Conservation (phyloP, 2,329 filamentous ascomycete genomes). For the Allantophomopsis lycopodina region DNA sequence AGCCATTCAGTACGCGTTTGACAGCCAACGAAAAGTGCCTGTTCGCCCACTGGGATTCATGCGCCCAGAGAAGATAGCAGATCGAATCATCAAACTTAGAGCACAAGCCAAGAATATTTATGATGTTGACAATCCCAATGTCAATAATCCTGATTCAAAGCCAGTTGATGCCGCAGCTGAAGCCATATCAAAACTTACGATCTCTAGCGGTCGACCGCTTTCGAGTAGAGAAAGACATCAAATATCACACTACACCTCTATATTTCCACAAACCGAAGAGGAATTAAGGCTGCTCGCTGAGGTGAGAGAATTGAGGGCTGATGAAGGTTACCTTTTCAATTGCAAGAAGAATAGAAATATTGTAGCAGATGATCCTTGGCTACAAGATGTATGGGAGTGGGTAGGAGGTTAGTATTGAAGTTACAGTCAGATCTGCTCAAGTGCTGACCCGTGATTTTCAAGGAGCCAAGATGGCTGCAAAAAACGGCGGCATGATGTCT, state of each 20-base stretch:
- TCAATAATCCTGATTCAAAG: not conserved
- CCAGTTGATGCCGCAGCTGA: not conserved
- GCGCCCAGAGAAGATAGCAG: conserved; percentile 36
- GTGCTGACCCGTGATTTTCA: conserved; percentile 10
- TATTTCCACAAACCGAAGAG: not conserved
- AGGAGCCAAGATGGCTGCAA: conserved; percentile 51
- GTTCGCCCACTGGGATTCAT: not conserved
- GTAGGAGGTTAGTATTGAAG: conserved; percentile 40
- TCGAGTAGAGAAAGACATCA: conserved; percentile 46
- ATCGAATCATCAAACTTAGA: conserved; percentile 34
- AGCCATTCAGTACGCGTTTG: not conserved
- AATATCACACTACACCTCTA: conserved; percentile 25
- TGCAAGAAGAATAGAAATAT: conserved; percentile 50
- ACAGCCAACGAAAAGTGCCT: not conserved
- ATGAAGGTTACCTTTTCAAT: conserved; percentile 50
- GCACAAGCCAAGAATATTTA: conserved; percentile 24
- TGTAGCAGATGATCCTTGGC: conserved; percentile 58
- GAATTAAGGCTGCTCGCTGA: conserved; percentile 24
- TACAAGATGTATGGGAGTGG: conserved; percentile 71
- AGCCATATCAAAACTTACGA: not conserved
- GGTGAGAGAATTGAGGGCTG: conserved; percentile 43
- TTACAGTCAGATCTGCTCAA: not conserved
- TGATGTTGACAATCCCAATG: not conserved
- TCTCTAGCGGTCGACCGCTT: conserved; percentile 11
- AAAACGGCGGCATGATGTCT: conserved; percentile 56